phyloP scores from a whole-genome alignment of 768 basidiomycete species.

The Gyrodon lividus region DNA sequence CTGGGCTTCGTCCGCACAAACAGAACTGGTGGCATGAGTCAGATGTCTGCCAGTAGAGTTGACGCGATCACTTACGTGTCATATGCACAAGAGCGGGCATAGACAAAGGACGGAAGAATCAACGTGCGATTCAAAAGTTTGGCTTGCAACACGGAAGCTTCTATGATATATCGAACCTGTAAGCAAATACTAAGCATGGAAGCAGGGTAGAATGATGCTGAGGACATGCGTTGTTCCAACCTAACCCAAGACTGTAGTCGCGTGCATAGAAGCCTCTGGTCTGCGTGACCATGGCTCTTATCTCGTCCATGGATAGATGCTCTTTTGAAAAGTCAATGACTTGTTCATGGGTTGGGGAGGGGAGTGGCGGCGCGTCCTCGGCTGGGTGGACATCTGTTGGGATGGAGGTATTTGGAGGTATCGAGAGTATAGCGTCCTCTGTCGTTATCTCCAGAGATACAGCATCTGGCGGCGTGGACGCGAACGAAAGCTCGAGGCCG shows the following conservation, averaged over 20 bases:
- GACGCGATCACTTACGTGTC: conserved; percentile 27
- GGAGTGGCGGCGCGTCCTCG: not conserved
- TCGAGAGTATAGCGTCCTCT: not conserved
- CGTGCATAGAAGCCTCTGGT: conserved; percentile 42
- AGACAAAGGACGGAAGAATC: conserved; percentile 42
- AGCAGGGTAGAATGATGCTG: not conserved
- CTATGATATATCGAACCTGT: conserved; percentile 46
- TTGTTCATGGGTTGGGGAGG: not conserved
- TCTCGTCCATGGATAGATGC: conserved; percentile 28
- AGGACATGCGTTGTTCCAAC: conserved; percentile 43
- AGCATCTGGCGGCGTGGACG: conserved; percentile 4
- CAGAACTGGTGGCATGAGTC: conserved; percentile 16
- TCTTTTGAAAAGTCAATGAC: conserved; percentile 9
- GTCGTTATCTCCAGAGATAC: conserved; percentile 1
- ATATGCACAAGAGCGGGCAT: conserved; percentile 44
- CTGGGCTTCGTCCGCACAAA: conserved; percentile 38
- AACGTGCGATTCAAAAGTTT: conserved; percentile 39
- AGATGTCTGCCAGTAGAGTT: not conserved
- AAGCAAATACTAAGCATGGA: not conserved
- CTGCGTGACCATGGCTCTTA: conserved; percentile 33
- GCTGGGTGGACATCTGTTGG: not conserved
- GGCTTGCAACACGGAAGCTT: conserved; percentile 40
- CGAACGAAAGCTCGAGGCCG: conserved; percentile 7
- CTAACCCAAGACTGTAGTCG: conserved; percentile 44
- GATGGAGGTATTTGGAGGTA: not conserved